A percentile compares a stretch with the other conserved stretches of the same genome.
phyloP scores from a whole-genome alignment of 2,329 filamentous ascomycete genomes.

The Aspergillus sp. region DNA sequence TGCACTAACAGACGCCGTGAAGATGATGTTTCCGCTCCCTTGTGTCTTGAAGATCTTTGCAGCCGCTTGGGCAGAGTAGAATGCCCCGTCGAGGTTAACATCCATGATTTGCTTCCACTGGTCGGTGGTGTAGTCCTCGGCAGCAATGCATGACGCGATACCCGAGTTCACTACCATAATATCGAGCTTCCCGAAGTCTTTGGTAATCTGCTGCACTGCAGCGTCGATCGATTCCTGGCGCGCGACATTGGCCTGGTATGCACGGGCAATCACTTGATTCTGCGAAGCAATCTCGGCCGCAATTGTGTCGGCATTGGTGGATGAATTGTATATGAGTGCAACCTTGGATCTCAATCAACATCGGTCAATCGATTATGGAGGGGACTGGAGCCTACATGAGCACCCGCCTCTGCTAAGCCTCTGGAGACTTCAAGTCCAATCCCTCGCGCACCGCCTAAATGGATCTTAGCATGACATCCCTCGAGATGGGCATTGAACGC shows the following conservation, averaged over 20 bases:
- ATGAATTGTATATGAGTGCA: neutral
- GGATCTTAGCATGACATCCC: no score
- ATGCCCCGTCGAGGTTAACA: slow-evolving; percentile 40
- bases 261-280: slow-evolving; percentile 11
- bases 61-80: slow-evolving; percentile 40
- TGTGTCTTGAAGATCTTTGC: slow-evolving; percentile 36
- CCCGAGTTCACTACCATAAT: slow-evolving; percentile 73
- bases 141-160: slow-evolving; percentile 55
- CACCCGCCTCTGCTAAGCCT: slow-evolving; percentile 44
- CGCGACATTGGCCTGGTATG: slow-evolving; percentile 29
- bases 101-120: slow-evolving; percentile 43
- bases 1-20: slow-evolving; percentile 39
- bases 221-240: neutral
- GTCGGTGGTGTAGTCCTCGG: slow-evolving; percentile 39
- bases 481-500: no score
- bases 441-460: slow-evolving; percentile 34
- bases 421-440: slow-evolving; percentile 43
- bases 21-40: slow-evolving; percentile 36
- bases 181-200: slow-evolving; percentile 68
- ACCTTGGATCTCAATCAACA: slow-evolving; percentile 29
- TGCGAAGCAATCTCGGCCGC: neutral
- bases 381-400: slow-evolving; percentile 27
- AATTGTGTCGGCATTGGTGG: neutral
- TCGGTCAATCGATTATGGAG: slow-evolving; percentile 4
- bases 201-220: slow-evolving; percentile 20